Conservation (phyloP, 2,329 filamentous ascomycete genomes). For the Raffaelea arxii region DNA sequence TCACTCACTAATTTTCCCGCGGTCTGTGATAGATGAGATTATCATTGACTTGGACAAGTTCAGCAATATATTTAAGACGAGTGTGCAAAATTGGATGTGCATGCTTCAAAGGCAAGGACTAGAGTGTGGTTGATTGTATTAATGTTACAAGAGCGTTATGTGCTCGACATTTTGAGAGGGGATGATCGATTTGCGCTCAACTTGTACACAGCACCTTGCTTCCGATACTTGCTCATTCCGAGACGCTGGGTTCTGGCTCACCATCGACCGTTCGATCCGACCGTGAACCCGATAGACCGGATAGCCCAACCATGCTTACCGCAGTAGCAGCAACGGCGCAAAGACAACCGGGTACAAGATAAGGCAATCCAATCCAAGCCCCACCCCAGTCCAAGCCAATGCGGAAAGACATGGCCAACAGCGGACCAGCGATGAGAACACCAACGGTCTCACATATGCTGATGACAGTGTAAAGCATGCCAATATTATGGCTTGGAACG, state of each 20-base stretch:
- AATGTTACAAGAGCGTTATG: no score
- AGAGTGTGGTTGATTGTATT: no score
- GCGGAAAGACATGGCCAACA: not conserved
- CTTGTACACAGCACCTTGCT: no score
- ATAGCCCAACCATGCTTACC: not conserved
- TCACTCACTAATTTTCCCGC: no score
- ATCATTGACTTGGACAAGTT: no score
- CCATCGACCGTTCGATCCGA: not conserved
- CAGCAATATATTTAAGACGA: no score
- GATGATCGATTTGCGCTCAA: no score
- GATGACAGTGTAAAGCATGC: not conserved
- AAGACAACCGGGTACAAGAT: not conserved
- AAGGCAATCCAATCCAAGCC: not conserved
- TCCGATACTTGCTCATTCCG: not conserved
- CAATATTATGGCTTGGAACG: not conserved
- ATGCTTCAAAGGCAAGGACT: no score
- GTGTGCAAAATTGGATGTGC: no score
- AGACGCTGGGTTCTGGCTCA: not conserved
- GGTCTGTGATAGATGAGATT: no score
- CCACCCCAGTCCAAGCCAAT: constrained; percentile 1
- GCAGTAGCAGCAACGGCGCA: not conserved
- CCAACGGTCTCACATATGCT: constrained; percentile 1
- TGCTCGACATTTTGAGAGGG: no score
- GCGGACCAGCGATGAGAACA: not conserved
- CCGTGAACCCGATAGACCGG: not conserved